These are phyloP conservation scores for Cyclocybe aegerita DNA, from an alignment of 768 basidiomycete species.

Conservation along the genomic window DNA sequence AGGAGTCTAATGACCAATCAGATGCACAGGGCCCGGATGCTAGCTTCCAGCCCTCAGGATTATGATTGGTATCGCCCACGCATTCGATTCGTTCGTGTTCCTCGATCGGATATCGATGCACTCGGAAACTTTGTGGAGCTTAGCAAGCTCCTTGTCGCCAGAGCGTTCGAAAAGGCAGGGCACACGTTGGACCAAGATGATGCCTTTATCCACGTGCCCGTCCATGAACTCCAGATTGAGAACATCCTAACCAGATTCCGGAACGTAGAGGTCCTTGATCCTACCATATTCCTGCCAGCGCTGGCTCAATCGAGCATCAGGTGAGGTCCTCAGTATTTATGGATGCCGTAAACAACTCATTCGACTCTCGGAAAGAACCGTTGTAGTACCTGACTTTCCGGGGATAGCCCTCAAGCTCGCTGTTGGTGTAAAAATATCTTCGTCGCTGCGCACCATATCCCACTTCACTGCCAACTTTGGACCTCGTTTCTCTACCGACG, in stretches of 20 bases:
- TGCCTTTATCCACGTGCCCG: constrained; percentile 41
- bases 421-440: constrained; percentile 58
- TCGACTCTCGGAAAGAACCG: constrained; percentile 33
- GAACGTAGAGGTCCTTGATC: constrained; percentile 38
- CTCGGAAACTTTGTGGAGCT: constrained; percentile 43
- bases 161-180: constrained; percentile 31
- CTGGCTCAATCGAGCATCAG: constrained; percentile 55
- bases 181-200: constrained; percentile 22
- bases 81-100: constrained; percentile 47
- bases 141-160: constrained; percentile 29
- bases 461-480: constrained; percentile 59
- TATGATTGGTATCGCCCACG: constrained; percentile 57
- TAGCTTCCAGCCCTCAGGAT: constrained; percentile 27
- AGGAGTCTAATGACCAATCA: constrained; percentile 16
- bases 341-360: constrained; percentile 2
- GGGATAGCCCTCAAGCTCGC: constrained; percentile 49
- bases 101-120: constrained; percentile 33
- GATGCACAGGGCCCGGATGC: constrained; percentile 58
- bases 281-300: constrained; percentile 40
- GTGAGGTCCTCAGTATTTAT: constrained; percentile 22
- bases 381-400: constrained; percentile 43
- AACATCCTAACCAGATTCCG: constrained; percentile 44
- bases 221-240: constrained; percentile 52
- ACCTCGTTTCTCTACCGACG: constrained; percentile 50
- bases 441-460: constrained; percentile 56